Conservation (phyloP, 495 filamentous ascomycete genomes). For the Penicillium dipodomyicola region DNA sequence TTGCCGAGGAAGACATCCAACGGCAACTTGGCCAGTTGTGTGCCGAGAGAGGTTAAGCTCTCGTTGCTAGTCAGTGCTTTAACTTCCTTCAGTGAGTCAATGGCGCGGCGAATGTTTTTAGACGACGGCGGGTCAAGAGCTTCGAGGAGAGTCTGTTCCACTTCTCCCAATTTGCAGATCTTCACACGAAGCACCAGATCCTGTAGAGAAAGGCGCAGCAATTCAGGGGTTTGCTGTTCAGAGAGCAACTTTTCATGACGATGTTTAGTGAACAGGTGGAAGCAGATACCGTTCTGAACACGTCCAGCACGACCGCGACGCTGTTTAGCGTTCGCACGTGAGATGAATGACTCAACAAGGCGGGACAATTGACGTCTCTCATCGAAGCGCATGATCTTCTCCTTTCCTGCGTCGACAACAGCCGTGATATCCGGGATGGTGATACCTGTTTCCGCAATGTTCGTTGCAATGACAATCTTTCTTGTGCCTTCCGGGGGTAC, state of each 20-base stretch:
- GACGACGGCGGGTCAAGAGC: slow-evolving; percentile 86
- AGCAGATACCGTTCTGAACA: slow-evolving; percentile 90
- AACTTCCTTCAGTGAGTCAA: slow-evolving; percentile 90
- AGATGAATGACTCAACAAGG: slow-evolving; percentile 89
- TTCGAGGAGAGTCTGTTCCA: slow-evolving; percentile 84
- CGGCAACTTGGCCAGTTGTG: slow-evolving; percentile 82
- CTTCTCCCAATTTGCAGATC: slow-evolving; percentile 88
- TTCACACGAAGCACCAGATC: slow-evolving; percentile 96
- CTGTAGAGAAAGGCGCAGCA: slow-evolving; percentile 89
- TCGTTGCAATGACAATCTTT: slow-evolving; percentile 93
- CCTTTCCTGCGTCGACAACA: slow-evolving; percentile 91
- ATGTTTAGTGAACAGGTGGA: slow-evolving; percentile 88
- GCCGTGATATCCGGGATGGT: slow-evolving; percentile 96
- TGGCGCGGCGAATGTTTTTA: slow-evolving; percentile 86
- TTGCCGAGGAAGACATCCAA: slow-evolving; percentile 95
- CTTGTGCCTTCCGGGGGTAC: slow-evolving; percentile 75
- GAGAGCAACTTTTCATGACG: slow-evolving; percentile 76
- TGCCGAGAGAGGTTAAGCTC: slow-evolving; percentile 80
- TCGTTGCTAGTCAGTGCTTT: slow-evolving; percentile 79
- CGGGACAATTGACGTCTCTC: slow-evolving; percentile 87
- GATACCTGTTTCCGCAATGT: slow-evolving; percentile 96
- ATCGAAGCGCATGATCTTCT: slow-evolving; percentile 95
- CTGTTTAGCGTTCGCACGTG: slow-evolving; percentile 90
- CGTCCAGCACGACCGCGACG: slow-evolving; percentile 92
- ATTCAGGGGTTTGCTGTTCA: slow-evolving; percentile 91